Evolutionary conservation across 2,329 filamentous ascomycete species (phyloP), one percentile per base, ranked within the genome.

Genomic region (Phialophora expanda): DNA sequence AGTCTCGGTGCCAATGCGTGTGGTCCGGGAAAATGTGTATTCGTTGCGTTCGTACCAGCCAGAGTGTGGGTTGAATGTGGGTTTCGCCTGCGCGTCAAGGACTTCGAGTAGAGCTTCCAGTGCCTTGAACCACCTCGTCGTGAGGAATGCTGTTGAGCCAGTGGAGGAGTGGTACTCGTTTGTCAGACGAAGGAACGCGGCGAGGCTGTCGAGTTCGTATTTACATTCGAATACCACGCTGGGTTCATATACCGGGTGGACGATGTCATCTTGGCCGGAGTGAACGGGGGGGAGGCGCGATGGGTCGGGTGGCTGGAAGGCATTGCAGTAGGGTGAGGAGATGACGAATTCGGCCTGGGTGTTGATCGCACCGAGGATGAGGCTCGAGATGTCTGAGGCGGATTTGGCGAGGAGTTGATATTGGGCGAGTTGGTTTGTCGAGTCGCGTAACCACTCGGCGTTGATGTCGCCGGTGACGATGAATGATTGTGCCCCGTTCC

Each of bases 291-390:
- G 79, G 0, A 98, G 83, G 17, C 89, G 87, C 69, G 92, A 93
- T 6, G 93, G 91, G 2, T 91, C 89, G 0, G 95, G 95, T 4
- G 95, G 94, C 76, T 99, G 95, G 78, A 98, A 99, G 20, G 95
- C 95, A 77, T 99, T 98, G 84, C 95, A 99, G 80, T 98, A 99
- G 0, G 95, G 95, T 1, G 91, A 93, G 74, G 92, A 87, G 68
- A 98, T 97, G 50, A 99, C 91, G 74, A 93, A 98, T 77, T 98
- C 94, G 17, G 91, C 86, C 79, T 99, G 95, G 0, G 95, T 98
- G 77, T 97, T 96, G 80, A 98, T 97, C 50, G 94, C 94, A 24
- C 95, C 95, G 1, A 96, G 82, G 28, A 99, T 92, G 61, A 99
- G 82, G 68, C 86, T 89, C 75, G 89, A 87, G 58, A 99, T 89